Percentiles rank a stretch among this genome's conserved stretches.
These are phyloP conservation scores for Cryptococcus sp. DNA, from an alignment of 1,284 basidiomycete species.

Conservation along the genomic window DNA sequence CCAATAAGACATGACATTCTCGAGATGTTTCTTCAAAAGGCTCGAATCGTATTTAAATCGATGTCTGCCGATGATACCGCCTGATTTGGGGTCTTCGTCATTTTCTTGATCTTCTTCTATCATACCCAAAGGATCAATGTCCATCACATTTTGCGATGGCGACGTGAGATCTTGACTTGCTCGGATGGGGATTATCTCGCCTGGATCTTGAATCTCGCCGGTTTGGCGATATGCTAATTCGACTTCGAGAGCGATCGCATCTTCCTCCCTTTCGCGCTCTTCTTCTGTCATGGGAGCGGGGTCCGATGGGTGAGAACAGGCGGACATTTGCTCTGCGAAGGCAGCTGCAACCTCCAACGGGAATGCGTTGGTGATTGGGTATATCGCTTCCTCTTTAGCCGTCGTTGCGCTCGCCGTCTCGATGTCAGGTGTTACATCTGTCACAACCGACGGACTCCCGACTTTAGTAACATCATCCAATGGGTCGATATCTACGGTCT, in stretches of 20 bases:
- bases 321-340: too few species aligned
- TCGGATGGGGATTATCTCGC: conserved; percentile 5
- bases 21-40: conserved; percentile 59
- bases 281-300: conserved; percentile 5
- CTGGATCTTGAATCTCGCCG: conserved; percentile 5
- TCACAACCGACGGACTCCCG: too few species aligned
- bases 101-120: too few species aligned
- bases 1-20: conserved; percentile 67
- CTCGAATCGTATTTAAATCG: conserved; percentile 58
- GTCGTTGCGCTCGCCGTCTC: not conserved
- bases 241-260: conserved; percentile 48
- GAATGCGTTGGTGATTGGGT: too few species aligned
- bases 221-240: conserved; percentile 31
- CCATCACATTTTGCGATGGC: conserved; percentile 2
- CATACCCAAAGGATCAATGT: too few species aligned
- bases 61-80: conserved; percentile 63
- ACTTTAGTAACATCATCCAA: too few species aligned
- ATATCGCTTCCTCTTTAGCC: too few species aligned
- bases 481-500: not conserved
- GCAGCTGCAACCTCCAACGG: too few species aligned
- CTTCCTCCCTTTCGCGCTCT: conserved; percentile 35
- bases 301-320: too few species aligned
- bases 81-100: conserved; percentile 15
- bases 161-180: not conserved
- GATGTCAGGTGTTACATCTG: too few species aligned